Base-by-base conservation (phyloP, 441 rosid genomes). In the California macrophylla region DNA sequence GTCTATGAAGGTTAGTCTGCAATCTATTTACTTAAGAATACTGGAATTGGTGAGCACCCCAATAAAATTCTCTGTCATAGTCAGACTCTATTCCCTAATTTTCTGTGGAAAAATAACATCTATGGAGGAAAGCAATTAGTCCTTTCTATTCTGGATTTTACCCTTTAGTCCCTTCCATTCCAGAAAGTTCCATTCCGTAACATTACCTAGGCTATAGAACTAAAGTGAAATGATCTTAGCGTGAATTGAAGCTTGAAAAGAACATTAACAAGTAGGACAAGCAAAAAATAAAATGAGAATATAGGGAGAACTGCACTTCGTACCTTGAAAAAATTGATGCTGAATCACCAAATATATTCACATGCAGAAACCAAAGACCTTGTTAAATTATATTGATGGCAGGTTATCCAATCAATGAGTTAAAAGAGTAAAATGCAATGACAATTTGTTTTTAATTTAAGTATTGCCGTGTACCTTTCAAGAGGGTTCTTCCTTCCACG, bases 321-420 rank as follows among this genome's bases (percentile, higher is more conserved):
- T 89, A 93, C 98, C 98, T 87, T 85, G 84, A 85, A 93, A 80
- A 93, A 93, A 18, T 88, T 81, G 85, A 93, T 87, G 85, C 98
- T 93, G 93, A 71, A 72, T 74, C 28, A n/a, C 12, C 25, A n/a
- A 65, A 76, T 47, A 76, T 47, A 60, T 56, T 66, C 62, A 65
- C 70, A 63, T 26, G 76, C 78, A 80, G 28, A 67, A 50, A 72
- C 42, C 50, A 67, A 66, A 63, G 26, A 56, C 6, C 70, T 0
- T 6, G 64, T 66, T 67, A 77, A 45, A 50, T 52, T 15, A 42
- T 13, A 65, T 77, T 58, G 75, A 74, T 29, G 23, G 9, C 40
- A 34, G 30, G 30, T 66, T 45, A 67, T 34, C 6, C 21, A 68
- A 66, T 68, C 36, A 16, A n/a, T 50, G 52, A 32, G 50, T 20